These are phyloP conservation scores for Venturia effusa DNA, from an alignment of 2,329 filamentous ascomycete species.

Conservation along the genomic window DNA sequence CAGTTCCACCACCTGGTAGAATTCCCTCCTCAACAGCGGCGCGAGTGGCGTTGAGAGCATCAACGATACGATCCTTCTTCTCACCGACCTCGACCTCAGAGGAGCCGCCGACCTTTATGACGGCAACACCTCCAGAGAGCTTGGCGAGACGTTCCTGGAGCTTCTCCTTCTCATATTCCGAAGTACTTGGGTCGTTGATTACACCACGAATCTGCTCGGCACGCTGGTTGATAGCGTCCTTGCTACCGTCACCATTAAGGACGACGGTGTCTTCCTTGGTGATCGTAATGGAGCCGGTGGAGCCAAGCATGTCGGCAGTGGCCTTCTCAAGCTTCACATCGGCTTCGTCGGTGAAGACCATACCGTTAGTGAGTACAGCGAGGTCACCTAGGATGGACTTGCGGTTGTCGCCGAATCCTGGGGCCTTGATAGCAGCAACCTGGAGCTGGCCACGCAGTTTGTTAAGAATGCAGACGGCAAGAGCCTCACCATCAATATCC, in stretches of 20 bases:
- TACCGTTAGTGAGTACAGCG: slow-evolving; percentile 89
- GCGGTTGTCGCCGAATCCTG: slow-evolving; percentile 98
- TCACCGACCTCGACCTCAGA: slow-evolving; percentile 98
- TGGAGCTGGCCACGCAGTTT: slow-evolving; percentile 99
- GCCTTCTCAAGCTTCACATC: slow-evolving; percentile 99
- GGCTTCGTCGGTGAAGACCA: slow-evolving; percentile 96
- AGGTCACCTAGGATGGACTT: slow-evolving; percentile 98
- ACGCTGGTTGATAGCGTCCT: slow-evolving; percentile 85
- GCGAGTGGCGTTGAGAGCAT: slow-evolving; percentile 94
- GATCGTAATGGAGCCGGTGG: slow-evolving; percentile 96
- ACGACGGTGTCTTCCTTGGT: slow-evolving; percentile 99
- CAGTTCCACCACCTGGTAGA: slow-evolving; percentile 94
- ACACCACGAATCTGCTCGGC: slow-evolving; percentile 99
- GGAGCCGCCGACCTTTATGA: slow-evolving; percentile 97
- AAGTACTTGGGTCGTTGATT: slow-evolving; percentile 86
- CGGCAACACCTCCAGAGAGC: slow-evolving; percentile 95
- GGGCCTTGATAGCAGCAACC: slow-evolving; percentile 96
- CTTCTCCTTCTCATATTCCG: slow-evolving; percentile 99
- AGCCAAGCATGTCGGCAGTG: slow-evolving; percentile 89
- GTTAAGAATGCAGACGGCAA: slow-evolving; percentile 98
- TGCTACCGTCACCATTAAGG: slow-evolving; percentile 91
- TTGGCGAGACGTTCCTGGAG: slow-evolving; percentile 99
- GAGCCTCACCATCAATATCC: slow-evolving; percentile 96
- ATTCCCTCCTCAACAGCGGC: slow-evolving; percentile 99
- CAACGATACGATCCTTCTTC: slow-evolving; percentile 99